Conservation (phyloP, 2,329 filamentous ascomycete species). For the Bipolaris zeicola region DNA sequence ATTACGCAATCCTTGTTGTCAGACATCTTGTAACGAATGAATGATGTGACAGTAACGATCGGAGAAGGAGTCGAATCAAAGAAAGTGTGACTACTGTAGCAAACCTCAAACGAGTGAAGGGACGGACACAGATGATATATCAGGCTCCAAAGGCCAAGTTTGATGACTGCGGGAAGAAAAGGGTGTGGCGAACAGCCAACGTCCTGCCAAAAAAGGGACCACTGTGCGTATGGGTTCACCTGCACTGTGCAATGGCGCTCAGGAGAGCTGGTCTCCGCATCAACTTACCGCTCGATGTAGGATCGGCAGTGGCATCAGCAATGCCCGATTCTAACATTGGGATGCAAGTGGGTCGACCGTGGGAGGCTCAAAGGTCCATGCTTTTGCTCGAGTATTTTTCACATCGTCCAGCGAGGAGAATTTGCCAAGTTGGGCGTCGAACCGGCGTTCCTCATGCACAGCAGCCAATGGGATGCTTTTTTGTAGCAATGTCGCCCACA, state of each 20-base stretch:
- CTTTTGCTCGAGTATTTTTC: slow-evolving; percentile 2
- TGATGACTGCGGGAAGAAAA: slow-evolving; percentile 4
- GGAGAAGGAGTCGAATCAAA: slow-evolving; percentile 28
- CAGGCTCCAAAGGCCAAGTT: neutral
- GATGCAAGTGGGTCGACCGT: slow-evolving; percentile 9
- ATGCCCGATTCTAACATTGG: slow-evolving; percentile 7
- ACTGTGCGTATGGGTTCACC: slow-evolving; percentile 8
- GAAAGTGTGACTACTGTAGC: slow-evolving; percentile 30
- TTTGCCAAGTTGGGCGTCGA: slow-evolving; percentile 9
- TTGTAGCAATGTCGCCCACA: slow-evolving; percentile 2
- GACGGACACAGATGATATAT: slow-evolving; percentile 13
- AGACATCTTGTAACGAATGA: slow-evolving; percentile 31
- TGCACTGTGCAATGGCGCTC: slow-evolving; percentile 7
- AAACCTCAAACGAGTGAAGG: slow-evolving; percentile 4
- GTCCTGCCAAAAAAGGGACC: slow-evolving; percentile 6
- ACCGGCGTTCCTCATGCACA: slow-evolving; percentile 1
- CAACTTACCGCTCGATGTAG: slow-evolving; percentile 3
- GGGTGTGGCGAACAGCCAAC: slow-evolving; percentile 1
- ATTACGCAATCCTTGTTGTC: slow-evolving; percentile 25
- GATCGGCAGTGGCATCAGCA: slow-evolving; percentile 14
- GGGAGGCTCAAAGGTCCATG: slow-evolving; percentile 8
- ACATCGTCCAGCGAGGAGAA: slow-evolving; percentile 2
- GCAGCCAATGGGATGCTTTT: slow-evolving; percentile 9
- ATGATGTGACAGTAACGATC: slow-evolving; percentile 9
- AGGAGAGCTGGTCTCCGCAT: slow-evolving; percentile 6